A percentile compares a stretch with the other conserved stretches of the same genome.
Evolutionary conservation across 306 rosid genomes (phyloP).

Genomic region (Cyamopsis tetragonoloba): DNA sequence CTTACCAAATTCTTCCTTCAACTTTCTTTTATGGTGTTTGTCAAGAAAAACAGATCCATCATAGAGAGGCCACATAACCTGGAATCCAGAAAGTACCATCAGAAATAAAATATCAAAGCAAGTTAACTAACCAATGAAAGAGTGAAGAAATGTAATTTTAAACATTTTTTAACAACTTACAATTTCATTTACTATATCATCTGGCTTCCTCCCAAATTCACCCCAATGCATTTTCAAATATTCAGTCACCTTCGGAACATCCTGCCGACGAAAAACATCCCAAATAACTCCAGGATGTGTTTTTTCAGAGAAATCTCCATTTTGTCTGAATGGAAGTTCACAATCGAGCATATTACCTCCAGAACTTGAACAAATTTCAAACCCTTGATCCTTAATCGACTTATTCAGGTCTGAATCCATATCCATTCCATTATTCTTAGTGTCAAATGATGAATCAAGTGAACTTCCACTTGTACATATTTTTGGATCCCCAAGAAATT

Average conservation of each 20-base stretch:
- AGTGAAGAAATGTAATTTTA: not conserved
- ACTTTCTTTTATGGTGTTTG: slow-evolving; percentile 61
- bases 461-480: slow-evolving; percentile 37
- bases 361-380: slow-evolving; percentile 37
- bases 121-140: slow-evolving; percentile 19
- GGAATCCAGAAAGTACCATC: slow-evolving; percentile 31
- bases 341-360: slow-evolving; percentile 31
- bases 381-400: slow-evolving; percentile 32
- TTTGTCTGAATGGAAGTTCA: slow-evolving; percentile 39
- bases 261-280: slow-evolving; percentile 83
- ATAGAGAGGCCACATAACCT: slow-evolving; percentile 70
- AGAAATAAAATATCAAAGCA: slow-evolving; percentile 25
- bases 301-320: slow-evolving; percentile 44
- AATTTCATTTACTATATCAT: slow-evolving; percentile 35
- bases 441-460: slow-evolving; percentile 41
- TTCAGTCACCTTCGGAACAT: slow-evolving; percentile 66
- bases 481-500: slow-evolving; percentile 42
- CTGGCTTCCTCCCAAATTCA: slow-evolving; percentile 54
- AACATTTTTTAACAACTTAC: slow-evolving; percentile 38
- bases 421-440: slow-evolving; percentile 36
- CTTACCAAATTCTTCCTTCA: slow-evolving; percentile 95
- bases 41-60: slow-evolving; percentile 69
- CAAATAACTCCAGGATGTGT: slow-evolving; percentile 64
- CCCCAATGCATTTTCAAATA: slow-evolving; percentile 60
- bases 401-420: slow-evolving; percentile 45